Evolutionary conservation across 2,329 filamentous ascomycete genomes (phyloP), one percentile per base, ranked within the genome.

Genomic region (Trichoderma sp.): DNA sequence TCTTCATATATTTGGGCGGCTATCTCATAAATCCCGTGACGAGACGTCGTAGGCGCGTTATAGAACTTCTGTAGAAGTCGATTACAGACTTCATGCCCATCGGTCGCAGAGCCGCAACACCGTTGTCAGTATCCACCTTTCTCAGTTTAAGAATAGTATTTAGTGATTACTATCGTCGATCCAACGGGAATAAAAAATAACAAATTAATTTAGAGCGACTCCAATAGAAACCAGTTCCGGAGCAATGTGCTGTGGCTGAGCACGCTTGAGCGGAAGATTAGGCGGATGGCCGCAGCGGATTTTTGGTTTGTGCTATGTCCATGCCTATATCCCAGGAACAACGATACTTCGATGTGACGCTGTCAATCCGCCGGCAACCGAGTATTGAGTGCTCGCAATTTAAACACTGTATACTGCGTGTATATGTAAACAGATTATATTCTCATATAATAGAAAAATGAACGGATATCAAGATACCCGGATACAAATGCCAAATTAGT

Each of bases 191-290:
- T 30, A 30, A 68, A n/a, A 32, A 59, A 59, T 1, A n/a, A 59
- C 39, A 23, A 13, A 32, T 23, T 32, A 23, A 59, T 47, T 26
- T 32, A 26, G 43, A 28, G 55, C 43, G 26, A 34, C 39, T 50
- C 55, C 34, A 50, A 13, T 47, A 50, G 55, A 17, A n/a, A 26
- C 66, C 55, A 50, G 55, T 26, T 4, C 55, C 26, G 36, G 15
- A 39, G 55, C 8, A 57, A 34, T 32, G 66, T 57, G 66, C 28
- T 61, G 66, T 68, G 66, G 66, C 66, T 68, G 66, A 68, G 66
- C 53, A 34, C 8, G 8, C 65, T 9, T 17, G 3, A 50, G 39
- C 39, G 26, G 43, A 53, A n/a, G 2, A 20, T 12, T 5, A 20
- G 20, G 62, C 15, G 17, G 28, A 34, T 13, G n/a, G 30, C 39